phyloP scores from a whole-genome alignment of 768 basidiomycete genomes.

The Paxillus rubicundulus region DNA sequence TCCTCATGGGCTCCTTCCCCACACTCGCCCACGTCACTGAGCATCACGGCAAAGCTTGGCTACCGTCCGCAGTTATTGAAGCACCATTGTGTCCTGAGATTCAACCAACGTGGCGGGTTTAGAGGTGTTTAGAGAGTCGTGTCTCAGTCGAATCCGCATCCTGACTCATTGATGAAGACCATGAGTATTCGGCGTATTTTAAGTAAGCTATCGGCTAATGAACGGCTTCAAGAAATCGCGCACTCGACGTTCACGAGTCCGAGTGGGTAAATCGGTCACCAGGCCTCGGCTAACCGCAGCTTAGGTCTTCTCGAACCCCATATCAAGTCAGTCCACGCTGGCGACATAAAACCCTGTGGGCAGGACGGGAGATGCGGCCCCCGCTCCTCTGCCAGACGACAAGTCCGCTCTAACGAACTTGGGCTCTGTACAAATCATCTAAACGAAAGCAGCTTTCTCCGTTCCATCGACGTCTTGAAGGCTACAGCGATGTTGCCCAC shows the following conservation, averaged over 20 bases:
- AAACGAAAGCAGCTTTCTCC: not conserved
- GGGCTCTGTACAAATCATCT: not conserved
- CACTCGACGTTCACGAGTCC: not conserved
- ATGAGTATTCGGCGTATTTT: too few relatives aligned
- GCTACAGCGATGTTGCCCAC: slow-evolving; percentile 32
- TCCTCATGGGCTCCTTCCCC: too few relatives aligned
- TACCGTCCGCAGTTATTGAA: too few relatives aligned
- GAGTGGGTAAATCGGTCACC: not conserved
- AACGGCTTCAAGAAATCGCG: too few relatives aligned
- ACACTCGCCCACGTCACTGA: too few relatives aligned
- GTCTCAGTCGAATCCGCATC: too few relatives aligned
- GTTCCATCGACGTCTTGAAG: not conserved
- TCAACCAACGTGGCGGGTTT: too few relatives aligned
- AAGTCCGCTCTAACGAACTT: not conserved
- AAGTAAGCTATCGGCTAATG: too few relatives aligned
- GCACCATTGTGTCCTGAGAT: too few relatives aligned
- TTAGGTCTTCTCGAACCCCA: not conserved
- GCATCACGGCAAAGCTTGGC: too few relatives aligned
- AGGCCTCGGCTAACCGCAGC: not conserved
- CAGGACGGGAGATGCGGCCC: not conserved
- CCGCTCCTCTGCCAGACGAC: not conserved
- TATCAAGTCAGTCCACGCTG: not conserved
- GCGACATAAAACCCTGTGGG: not conserved
- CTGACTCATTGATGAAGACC: too few relatives aligned
- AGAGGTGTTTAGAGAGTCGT: too few relatives aligned